Evolutionary conservation across 306 rosid species (phyloP).

Genomic region (Astragalus glycyphyllos): DNA sequence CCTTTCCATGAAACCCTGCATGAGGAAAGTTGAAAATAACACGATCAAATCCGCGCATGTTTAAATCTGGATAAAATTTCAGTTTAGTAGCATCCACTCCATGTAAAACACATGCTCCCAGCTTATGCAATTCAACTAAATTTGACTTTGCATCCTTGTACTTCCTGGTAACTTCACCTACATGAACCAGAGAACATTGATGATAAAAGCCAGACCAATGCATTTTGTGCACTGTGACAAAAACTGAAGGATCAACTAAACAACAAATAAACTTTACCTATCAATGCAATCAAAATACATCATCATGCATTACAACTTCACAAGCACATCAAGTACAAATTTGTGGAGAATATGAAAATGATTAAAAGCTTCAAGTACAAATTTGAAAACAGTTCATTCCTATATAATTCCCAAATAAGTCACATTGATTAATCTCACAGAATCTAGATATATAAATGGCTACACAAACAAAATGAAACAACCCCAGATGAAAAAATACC

Average conservation of each 20-base stretch:
- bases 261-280: no score
- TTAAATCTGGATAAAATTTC: conserved; percentile 45
- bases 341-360: no score
- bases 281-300: no score
- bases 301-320: no score
- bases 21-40: conserved; percentile 70
- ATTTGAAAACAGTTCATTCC: no score
- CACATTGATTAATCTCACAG: no score
- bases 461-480: no score
- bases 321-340: no score
- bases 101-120: conserved; percentile 55
- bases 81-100: conserved; percentile 65
- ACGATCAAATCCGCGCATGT: conserved; percentile 53
- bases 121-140: conserved; percentile 45
- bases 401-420: no score
- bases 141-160: conserved; percentile 61
- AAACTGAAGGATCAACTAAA: not conserved
- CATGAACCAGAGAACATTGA: conserved; percentile 20
- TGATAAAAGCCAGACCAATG: not conserved
- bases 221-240: not conserved
- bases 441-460: no score
- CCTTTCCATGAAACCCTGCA: conserved; percentile 60
- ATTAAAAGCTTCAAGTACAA: no score
- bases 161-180: conserved; percentile 54
- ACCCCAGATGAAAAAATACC: no score